phyloP scores from a whole-genome alignment of 1,284 basidiomycete genomes.

The Heterobasidion irregulare region DNA sequence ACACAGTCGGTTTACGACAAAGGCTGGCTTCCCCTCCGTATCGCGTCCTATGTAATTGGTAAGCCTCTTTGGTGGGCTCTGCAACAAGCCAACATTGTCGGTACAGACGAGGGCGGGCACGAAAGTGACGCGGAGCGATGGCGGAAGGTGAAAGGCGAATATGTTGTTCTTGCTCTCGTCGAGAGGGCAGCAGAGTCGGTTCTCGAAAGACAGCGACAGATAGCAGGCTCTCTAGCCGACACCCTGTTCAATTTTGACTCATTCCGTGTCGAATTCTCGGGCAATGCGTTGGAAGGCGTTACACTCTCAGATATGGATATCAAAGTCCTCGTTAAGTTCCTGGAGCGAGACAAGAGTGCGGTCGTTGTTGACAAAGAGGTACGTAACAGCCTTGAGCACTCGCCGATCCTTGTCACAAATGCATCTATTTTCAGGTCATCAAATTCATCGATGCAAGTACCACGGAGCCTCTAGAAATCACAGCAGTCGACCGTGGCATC shows the following conservation, averaged over 20 bases:
- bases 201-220: constrained; percentile 34
- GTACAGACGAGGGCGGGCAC: constrained; percentile 40
- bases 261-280: constrained; percentile 56
- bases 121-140: constrained; percentile 59
- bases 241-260: constrained; percentile 53
- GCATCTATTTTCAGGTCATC: constrained; percentile 42
- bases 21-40: constrained; percentile 57
- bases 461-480: constrained; percentile 39
- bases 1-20: constrained; percentile 60
- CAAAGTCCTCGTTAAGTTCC: constrained; percentile 65
- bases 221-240: constrained; percentile 47
- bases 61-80: constrained; percentile 84
- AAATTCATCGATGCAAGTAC: constrained; percentile 55
- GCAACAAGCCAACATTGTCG: constrained; percentile 67
- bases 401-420: not conserved
- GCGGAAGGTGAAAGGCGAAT: constrained; percentile 60
- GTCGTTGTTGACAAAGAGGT: constrained; percentile 63
- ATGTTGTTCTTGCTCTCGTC: constrained; percentile 62
- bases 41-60: constrained; percentile 66
- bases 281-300: constrained; percentile 32
- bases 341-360: constrained; percentile 67
- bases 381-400: constrained; percentile 15
- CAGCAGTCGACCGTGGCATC: constrained; percentile 65
- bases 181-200: constrained; percentile 61
- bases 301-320: constrained; percentile 53